A percentile compares a stretch with the other conserved stretches of the same genome.
These are phyloP conservation scores for Ophiosphaerella narmari DNA, from an alignment of 2,329 filamentous ascomycete genomes.

Conservation along the genomic window DNA sequence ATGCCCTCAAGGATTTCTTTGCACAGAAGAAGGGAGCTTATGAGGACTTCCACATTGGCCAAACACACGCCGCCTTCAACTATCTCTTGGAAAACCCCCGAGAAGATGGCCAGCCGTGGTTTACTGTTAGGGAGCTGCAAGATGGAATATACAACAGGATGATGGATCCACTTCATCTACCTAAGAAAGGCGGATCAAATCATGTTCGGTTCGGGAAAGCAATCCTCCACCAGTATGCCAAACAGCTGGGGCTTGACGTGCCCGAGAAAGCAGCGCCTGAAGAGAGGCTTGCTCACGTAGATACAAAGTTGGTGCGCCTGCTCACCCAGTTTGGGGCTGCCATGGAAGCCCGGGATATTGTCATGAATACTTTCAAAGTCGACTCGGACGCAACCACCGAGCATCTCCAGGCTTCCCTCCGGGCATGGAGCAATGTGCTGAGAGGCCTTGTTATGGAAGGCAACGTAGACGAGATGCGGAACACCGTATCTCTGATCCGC, in stretches of 20 bases:
- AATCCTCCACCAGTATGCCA: constrained; percentile 28
- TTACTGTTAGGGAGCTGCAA: constrained; percentile 25
- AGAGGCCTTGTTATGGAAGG: constrained; percentile 66
- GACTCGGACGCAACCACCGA: constrained; percentile 5
- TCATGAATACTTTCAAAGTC: constrained; percentile 11
- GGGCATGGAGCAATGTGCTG: constrained; percentile 52
- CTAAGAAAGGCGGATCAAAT: constrained; percentile 44
- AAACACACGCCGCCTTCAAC: constrained; percentile 63
- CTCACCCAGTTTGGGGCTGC: constrained; percentile 31
- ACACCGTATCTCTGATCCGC: constrained; percentile 60
- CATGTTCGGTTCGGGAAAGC: constrained; percentile 49
- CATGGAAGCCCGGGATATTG: constrained; percentile 32
- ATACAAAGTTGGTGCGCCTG: constrained; percentile 19
- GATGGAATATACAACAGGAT: constrained; percentile 14
- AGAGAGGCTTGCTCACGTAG: constrained; percentile 4
- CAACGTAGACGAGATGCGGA: constrained; percentile 61
- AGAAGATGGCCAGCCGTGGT: constrained; percentile 37
- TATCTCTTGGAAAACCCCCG: constrained; percentile 56
- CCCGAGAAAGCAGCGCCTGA: background rate
- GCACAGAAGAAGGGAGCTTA: constrained; percentile 23
- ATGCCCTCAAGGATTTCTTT: constrained; percentile 53
- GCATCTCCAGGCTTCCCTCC: background rate
- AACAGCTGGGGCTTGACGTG: background rate
- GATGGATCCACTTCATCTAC: constrained; percentile 26
- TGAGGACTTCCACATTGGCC: constrained; percentile 54